These are phyloP conservation scores for Aspergillus homomorphus DNA, from an alignment of 495 filamentous ascomycete species.

Conservation along the genomic window DNA sequence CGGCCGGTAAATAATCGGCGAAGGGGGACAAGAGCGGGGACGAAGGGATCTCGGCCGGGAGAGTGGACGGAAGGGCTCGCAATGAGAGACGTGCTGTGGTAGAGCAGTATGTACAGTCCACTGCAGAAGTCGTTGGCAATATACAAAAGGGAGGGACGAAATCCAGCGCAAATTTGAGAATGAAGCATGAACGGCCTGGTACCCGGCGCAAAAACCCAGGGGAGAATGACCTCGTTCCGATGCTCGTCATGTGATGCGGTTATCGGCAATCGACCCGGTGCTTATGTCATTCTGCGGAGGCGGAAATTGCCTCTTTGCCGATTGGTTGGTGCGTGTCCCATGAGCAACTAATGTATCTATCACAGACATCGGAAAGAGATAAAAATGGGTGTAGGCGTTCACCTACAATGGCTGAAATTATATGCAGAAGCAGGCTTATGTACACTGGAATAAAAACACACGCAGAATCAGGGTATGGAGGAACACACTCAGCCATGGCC, in stretches of 20 bases:
- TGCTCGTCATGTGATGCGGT: constrained; percentile 28
- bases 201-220: constrained; percentile 22
- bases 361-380: not conserved
- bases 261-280: constrained; percentile 11
- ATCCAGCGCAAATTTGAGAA: not conserved
- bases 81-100: not conserved
- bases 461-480: constrained; percentile 24
- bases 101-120: constrained; percentile 1
- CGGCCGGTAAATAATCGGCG: constrained; percentile 12
- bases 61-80: not conserved
- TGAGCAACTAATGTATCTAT: not conserved
- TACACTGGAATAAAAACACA: constrained; percentile 21
- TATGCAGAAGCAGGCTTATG: constrained; percentile 26
- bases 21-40: constrained; percentile 1
- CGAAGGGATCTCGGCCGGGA: not conserved
- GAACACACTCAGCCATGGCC: constrained; percentile 17
- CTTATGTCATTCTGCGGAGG: not conserved
- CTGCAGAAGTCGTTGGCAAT: not conserved
- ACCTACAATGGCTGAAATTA: constrained; percentile 11
- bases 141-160: not conserved
- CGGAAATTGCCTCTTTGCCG: not conserved
- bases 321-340: not conserved
- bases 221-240: constrained; percentile 17
- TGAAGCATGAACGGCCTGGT: not conserved
- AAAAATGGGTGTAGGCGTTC: not conserved